A percentile compares a stretch with the other conserved stretches of the same genome.
Conservation (phyloP, 176 grass and related monocot genomes). For the Paspalum notatum region DNA sequence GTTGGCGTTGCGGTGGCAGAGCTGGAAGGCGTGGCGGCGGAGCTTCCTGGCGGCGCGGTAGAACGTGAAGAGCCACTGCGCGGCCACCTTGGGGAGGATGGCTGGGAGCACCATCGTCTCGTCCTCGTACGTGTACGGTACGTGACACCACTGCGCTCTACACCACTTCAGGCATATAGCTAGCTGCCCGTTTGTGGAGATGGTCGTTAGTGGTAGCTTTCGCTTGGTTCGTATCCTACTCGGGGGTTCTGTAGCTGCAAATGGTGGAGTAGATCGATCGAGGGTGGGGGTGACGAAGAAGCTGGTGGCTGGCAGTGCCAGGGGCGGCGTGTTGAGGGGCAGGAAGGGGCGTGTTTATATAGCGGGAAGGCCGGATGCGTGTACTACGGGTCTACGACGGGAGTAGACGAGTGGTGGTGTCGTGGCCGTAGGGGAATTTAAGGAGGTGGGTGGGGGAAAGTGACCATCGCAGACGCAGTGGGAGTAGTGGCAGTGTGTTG, state of each 20-base stretch:
- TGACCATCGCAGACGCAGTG: not conserved
- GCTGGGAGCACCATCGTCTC: constrained; percentile 56
- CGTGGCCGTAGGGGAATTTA: constrained; percentile 23
- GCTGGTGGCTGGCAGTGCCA: not conserved
- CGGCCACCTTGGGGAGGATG: constrained; percentile 56
- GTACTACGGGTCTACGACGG: not conserved
- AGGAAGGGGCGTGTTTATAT: not conserved
- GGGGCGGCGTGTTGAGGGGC: not conserved
- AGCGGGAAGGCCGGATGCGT: not conserved
- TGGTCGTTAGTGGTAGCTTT: not conserved
- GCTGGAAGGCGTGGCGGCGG: constrained; percentile 47
- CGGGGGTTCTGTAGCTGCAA: not conserved
- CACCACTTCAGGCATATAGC: not conserved
- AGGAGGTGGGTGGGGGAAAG: constrained; percentile 16
- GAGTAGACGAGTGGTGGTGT: not conserved
- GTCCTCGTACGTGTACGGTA: not conserved
- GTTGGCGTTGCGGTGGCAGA: constrained; percentile 34
- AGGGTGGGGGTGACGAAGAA: not conserved
- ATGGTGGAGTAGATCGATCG: not conserved
- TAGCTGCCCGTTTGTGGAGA: constrained; percentile 11
- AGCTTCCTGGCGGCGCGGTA: constrained; percentile 59
- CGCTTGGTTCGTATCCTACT: not conserved
- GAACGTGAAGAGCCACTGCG: constrained; percentile 67
- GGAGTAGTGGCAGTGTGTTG: not conserved
- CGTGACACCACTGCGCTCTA: not conserved